Base-by-base conservation (phyloP, 495 filamentous ascomycete species). In the Trichocladium uniseriatum region DNA sequence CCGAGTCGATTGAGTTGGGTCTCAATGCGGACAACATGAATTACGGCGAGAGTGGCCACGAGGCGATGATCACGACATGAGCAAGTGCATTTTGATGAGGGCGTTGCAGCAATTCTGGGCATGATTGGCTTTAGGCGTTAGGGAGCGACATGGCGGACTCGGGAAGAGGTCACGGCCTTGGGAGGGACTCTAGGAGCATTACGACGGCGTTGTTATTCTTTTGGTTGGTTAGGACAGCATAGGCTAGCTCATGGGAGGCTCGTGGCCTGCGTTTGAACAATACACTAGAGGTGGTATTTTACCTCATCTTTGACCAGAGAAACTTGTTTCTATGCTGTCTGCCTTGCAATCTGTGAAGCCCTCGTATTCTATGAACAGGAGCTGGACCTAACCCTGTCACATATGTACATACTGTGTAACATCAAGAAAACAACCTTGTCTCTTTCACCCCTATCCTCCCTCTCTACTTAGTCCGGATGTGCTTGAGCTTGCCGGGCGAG, bases 391-490 rank as follows among this genome's bases (percentile, higher is more conserved):
- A 16, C 3, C 27, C n/a, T 4, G 24, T 27, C 22, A 32, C 27
- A 14, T 48, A 8, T 38, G 6, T 24, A 21, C n/a, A 20, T 29
- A 21, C 19, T 14, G 8, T 19, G 24, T 8, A 27, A 27, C 8
- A 3, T 8, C 24, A 27, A 27, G n/a, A n/a, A n/a, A n/a, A n/a
- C n/a, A n/a, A n/a, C n/a, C n/a, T n/a, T n/a, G n/a, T 43, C 53
- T 52, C 48, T 53, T 59, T n/a, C n/a, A n/a, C 58, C 38, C 56
- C 49, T 50, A 40, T 38, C 47, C 34, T 41, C 34, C 15, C 10
- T 29, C 9, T 48, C 48, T 72, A 99, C 77, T 99, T 99, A 53
- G 92, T 92, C 67, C 86, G 77, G 64, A 97, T 83, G 56, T 86
- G 78, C 78, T 95, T 97, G 62, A 99, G 70, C 77, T 87, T 89